Conservation (phyloP, 805 yeast genomes). For the Cyberlindnera saturnus region DNA sequence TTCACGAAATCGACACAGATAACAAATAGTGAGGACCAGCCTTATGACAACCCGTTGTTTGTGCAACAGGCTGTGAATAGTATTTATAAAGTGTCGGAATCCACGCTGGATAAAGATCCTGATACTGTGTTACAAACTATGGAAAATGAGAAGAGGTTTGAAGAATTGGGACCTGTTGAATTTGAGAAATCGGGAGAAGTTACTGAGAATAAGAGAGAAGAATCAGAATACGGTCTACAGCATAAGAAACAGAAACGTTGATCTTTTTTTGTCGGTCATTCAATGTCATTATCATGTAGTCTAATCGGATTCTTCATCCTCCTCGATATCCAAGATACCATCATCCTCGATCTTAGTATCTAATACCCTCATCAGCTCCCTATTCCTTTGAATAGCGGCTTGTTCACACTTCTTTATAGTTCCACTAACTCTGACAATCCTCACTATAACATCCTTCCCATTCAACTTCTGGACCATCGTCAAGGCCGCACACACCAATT, state of each 20-base stretch:
- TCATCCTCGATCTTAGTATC: conserved; percentile 13
- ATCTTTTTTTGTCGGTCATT: not conserved
- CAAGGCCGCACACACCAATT: conserved; percentile 62
- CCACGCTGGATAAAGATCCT: conserved; percentile 15
- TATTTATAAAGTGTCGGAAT: conserved; percentile 37
- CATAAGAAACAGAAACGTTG: conserved; percentile 13
- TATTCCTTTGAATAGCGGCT: conserved; percentile 49
- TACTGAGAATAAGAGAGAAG: conserved; percentile 5
- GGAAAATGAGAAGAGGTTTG: conserved; percentile 17
- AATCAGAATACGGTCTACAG: conserved; percentile 21
- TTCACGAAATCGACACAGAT: conserved; percentile 41
- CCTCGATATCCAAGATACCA: conserved; percentile 13
- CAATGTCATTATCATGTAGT: not conserved
- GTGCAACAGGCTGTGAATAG: conserved; percentile 45
- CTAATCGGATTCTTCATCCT: conserved; percentile 14
- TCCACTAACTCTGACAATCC: conserved; percentile 72
- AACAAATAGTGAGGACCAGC: conserved; percentile 37
- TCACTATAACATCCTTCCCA: conserved; percentile 40
- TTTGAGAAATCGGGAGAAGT: conserved; percentile 33
- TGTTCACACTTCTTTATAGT: conserved; percentile 82
- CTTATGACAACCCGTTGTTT: conserved; percentile 56
- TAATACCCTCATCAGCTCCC: conserved; percentile 21
- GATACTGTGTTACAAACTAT: conserved; percentile 14
- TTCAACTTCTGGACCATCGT: conserved; percentile 47
- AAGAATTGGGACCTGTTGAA: conserved; percentile 36